Percentiles rank a stretch among this genome's conserved stretches.
phyloP scores from a whole-genome alignment of 2,329 filamentous ascomycete species.

The Anthostomella pinea region DNA sequence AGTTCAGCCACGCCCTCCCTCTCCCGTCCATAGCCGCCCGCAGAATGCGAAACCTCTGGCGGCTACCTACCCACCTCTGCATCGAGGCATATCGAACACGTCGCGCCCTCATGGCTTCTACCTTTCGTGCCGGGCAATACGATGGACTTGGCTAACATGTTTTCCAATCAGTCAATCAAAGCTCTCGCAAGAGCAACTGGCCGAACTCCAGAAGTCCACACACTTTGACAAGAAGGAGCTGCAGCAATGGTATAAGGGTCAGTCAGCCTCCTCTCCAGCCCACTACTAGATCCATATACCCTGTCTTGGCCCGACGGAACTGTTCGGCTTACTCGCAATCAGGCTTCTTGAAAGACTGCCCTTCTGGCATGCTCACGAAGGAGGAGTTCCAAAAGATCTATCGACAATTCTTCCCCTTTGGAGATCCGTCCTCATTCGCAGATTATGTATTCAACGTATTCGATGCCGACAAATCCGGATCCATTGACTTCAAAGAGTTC shows the following conservation, averaged over 20 bases:
- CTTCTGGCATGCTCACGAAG: slow-evolving; percentile 93
- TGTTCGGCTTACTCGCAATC: slow-evolving; percentile 12
- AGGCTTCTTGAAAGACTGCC: slow-evolving; percentile 99
- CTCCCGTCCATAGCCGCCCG: slow-evolving; percentile 7
- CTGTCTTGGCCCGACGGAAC: not conserved
- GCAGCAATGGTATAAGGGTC: slow-evolving; percentile 99
- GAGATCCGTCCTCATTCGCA: slow-evolving; percentile 94
- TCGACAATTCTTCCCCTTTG: slow-evolving; percentile 98
- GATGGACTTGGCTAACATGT: slow-evolving; percentile 9
- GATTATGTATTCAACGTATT: slow-evolving; percentile 99
- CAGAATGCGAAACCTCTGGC: no score
- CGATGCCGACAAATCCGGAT: slow-evolving; percentile 93
- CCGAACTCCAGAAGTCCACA: slow-evolving; percentile 92
- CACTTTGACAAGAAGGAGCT: slow-evolving; percentile 99
- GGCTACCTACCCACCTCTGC: no score
- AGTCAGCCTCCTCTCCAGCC: slow-evolving; percentile 24
- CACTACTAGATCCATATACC: not conserved
- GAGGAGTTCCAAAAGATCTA: slow-evolving; percentile 99
- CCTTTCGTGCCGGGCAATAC: not conserved
- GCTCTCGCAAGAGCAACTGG: slow-evolving; percentile 92
- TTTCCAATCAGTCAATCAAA: slow-evolving; percentile 78
- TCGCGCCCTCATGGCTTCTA: no score
- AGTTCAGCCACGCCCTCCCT: not conserved
- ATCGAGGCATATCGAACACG: no score
- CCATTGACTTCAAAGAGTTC: slow-evolving; percentile 99